Base-by-base conservation (phyloP, 1,284 basidiomycete genomes). In the Puccinia horiana region DNA sequence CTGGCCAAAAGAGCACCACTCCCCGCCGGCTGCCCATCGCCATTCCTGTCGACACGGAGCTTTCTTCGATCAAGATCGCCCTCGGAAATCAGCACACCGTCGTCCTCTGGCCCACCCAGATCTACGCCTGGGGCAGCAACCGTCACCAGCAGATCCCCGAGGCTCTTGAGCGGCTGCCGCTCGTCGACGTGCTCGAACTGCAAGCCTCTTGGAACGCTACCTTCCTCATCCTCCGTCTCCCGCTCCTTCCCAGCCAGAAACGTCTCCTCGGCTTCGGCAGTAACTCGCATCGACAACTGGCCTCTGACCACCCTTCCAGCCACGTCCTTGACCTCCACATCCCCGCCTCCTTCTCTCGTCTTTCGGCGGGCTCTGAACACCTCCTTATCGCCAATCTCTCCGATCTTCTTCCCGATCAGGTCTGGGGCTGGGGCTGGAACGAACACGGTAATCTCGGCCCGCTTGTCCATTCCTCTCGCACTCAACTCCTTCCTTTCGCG, bases 351-450 rank as follows among this genome's bases (percentile, higher is more conserved):
- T n/a, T 23, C 35, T 32, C 42, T 0, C 42, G 44, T 29, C 20
- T 81, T n/a, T 16, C 26, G 18, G 69, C 67, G 0, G 78, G 78
- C 3, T 81, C 78, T 47, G 78, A 81, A 37, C 78, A 81, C 63
- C 67, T 63, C 20, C 14, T 79, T 32, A 29, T 81, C 44, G 16
- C 35, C n/a, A 4, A n/a, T 3, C 16, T 8, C 6, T 29, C 9
- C 29, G 4, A 35, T 14, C 32, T 56, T 29, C 8, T 29, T 18
- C 14, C 8, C 18, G 12, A 58, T 14, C 49, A 42, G 8, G 20
- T 81, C 29, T 81, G 67, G 47, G 78, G 78, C n/a, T 81, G 78
- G 78, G 78, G 78, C 2, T 81, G 78, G 78, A 81, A 81, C 44
- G 78, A 81, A 73, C 78, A 81, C 35, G 78, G 78, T 23, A 81